Base-by-base conservation (phyloP, 2,329 filamentous ascomycete species). In the Alternaria dauci region DNA sequence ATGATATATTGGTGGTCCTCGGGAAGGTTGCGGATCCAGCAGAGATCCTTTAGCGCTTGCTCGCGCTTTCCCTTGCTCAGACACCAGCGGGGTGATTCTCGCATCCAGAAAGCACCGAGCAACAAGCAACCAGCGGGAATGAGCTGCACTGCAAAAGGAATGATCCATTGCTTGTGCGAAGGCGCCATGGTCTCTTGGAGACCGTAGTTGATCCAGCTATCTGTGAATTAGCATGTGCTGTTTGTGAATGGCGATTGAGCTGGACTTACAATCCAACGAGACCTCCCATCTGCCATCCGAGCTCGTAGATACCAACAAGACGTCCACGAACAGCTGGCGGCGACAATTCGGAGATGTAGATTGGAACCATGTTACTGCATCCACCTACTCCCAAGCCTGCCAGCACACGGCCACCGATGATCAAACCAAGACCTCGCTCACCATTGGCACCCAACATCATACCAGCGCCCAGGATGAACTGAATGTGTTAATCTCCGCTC, bases 401-500 rank as follows among this genome's bases (percentile, higher is more conserved):
- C 1, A 88, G 76, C 1, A 87, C 85, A 61, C 86, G 80, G n/a
- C 86, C 86, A 47, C 76, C 85, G 58, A 86, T 86, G 61, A 87
- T 82, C 7, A 86, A 76, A 4, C 87, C 89, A n/a, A 93, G 81
- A 12, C 74, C 74, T 41, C 74, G 70, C 8, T 75, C 67, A 1
- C 71, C 58, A 34, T 76, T 75, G 8, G 74, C 73, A 47, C 88
- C 90, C 25, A 93, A 80, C 88, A 92, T 93, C 66, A 93, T 75
- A 54, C 89, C 89, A 43, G 90, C 75, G 61, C 91, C 91, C 9
- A 93, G 71, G 54, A 87, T 83, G 77, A 94, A 94, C 65, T 67
- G 25, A 7, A 16, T 32, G 5, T 8, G 23, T 62, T 8, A 65
- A 47, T 25, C 6, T 30, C 9, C 4, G 48, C 43, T n/a, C n/a